Evolutionary conservation across 176 grass and related monocot species (phyloP), one percentile per base, ranked within the genome.

Genomic region (Triticum urartu): DNA sequence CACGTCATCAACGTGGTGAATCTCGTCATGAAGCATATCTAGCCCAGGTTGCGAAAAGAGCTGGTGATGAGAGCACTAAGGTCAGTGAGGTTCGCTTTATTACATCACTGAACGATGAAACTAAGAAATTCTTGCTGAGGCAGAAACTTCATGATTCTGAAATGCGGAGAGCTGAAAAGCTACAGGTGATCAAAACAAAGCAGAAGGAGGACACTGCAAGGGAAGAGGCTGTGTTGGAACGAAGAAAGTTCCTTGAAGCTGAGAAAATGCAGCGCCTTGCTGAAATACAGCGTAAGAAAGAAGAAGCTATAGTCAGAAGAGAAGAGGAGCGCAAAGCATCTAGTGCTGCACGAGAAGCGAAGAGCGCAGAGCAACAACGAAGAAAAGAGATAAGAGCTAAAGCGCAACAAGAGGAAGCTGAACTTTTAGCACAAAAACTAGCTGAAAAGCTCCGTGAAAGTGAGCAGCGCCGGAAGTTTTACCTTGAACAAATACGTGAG

Each of bases 71-170:
- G 86, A 99, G 87, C 85, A 96, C 68, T 92, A 99, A 99, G 84
- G 97, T 99, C 79, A 99, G 92, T n/a, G 97, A 99, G 88, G 94
- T 99, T 21, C 97, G 97, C 33, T 99, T 99, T 82, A 99, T 99
- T 80, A 99, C 97, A 84, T 96, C 97, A 81, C 80, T 99, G 72
- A 99, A 99, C 34, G 97, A 96, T 80, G 94, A 99, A 76, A 99
- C 95, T 81, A 99, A 99, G 85, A 99, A 99, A 86, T 83, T 93
- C 50, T 94, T 96, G 85, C 76, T 99, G 79, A 90, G 92, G 71
- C 97, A 99, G 82, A 99, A 99, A 81, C 92, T 96, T 89, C 92
- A 94, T 77, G 90, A 94, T 75, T 99, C 92, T 86, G 94, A 99
- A 86, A 83, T 99, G 87, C 87, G 97, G 87, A 92, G 94, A 89